Evolutionary conservation across 257 asterid genomes (phyloP), one percentile per base, ranked within the genome.

Genomic region (Rhazya stricta): DNA sequence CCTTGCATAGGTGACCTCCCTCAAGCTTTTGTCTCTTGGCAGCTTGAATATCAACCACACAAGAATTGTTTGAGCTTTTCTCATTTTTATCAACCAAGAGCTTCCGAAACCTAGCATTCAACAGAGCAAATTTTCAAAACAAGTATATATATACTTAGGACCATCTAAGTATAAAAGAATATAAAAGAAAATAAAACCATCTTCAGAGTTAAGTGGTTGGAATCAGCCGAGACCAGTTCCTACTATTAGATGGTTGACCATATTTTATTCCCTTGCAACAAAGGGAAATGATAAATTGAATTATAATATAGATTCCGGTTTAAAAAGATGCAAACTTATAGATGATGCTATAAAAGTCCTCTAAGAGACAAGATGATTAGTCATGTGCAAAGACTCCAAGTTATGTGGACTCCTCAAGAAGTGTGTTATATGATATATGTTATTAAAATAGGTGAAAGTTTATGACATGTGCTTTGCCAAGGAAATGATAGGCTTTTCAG

Each of bases 11-110:
- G 79, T 85, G 96, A 84, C 99, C 99, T 67, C 94, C 91, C 58
- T 91, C 99, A 75, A 95, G 97, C 84, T 95, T 95, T 82, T 92
- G 98, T 72, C 99, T 91, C 89, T 95, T 95, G 54, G 96, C 85
- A 82, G 98, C 96, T 85, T 95, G 99, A 84, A 84, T 88, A 80
- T 95, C 99, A 53, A 83, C 41, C 60, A 73, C 84, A 82, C 79
- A 69, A 54, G 78, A 72, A 74, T 69, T 83, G 74, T 81, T 56
- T 61, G 87, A 58, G 79, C 75, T 89, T 81, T 86, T 86, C 48
- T 87, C 83, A 16, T 78, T 70, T 82, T 85, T 89, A 63, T 87
- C 93, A 30, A 69, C 42, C 81, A 79, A 56, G 2, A 81, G 76
- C 60, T 79, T 67, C 51, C 73, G 81, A 75, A 89, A 74, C 91